Evolutionary conservation across 2,329 filamentous ascomycete species (phyloP).

Genomic region (Cladophialophora carrionii): DNA sequence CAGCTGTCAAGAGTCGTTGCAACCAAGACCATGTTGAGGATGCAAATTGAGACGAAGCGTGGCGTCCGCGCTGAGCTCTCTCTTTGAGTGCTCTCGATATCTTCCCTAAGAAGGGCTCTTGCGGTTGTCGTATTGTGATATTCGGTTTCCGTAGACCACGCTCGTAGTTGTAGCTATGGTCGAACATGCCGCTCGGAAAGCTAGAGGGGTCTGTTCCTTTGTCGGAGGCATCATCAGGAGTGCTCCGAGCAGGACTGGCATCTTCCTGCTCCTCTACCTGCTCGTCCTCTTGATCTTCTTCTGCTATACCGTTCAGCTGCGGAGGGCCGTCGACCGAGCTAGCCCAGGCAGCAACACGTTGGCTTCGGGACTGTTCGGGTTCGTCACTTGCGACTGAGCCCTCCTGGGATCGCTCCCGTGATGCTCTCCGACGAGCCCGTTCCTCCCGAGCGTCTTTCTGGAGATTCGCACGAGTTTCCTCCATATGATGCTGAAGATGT

Average conservation of each 20-base stretch:
- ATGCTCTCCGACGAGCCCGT: conserved; percentile 38
- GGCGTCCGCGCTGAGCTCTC: conserved; percentile 1
- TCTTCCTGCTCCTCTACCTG: background rate
- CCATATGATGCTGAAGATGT: conserved; percentile 32
- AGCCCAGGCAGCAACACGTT: conserved; percentile 36
- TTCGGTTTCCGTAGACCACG: conserved; percentile 35
- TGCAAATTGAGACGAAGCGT: conserved; percentile 9
- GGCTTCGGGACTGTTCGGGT: conserved; percentile 26
- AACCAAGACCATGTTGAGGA: conserved; percentile 24
- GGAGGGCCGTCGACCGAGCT: conserved; percentile 30
- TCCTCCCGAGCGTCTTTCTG: conserved; percentile 30
- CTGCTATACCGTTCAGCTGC: conserved; percentile 34
- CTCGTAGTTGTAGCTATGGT: conserved; percentile 39
- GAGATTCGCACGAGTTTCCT: conserved; percentile 30
- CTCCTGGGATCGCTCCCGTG: conserved; percentile 35
- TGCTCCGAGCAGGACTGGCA: conserved; percentile 15
- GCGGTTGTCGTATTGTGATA: conserved; percentile 24
- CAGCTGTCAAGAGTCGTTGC: conserved; percentile 15
- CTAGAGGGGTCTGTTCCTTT: conserved; percentile 36
- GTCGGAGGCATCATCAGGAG: conserved; percentile 24
- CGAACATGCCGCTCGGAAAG: conserved; percentile 38
- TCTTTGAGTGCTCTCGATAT: conserved; percentile 15
- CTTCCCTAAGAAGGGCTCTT: conserved; percentile 19
- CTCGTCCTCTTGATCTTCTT: conserved; percentile 18
- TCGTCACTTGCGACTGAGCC: conserved; percentile 31